Evolutionary conservation across 108 stramenopile genomes (phyloP).

Genomic region (Aurantiochytrium sp.): DNA sequence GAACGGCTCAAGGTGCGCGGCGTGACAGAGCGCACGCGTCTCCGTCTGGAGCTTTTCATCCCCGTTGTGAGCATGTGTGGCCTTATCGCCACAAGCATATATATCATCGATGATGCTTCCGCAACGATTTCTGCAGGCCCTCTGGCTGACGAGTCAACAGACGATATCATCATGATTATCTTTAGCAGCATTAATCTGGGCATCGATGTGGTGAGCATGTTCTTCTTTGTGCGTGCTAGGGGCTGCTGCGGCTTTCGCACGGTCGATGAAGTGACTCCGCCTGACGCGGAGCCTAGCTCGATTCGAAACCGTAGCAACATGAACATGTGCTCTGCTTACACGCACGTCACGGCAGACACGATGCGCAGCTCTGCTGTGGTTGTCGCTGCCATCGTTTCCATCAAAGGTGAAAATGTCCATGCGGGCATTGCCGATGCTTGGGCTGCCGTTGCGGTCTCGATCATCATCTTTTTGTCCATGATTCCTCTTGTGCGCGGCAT

Average conservation of each 20-base stretch:
- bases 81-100: neutral
- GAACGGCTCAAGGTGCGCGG: neutral
- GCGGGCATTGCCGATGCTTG: neutral
- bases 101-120: neutral
- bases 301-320: neutral
- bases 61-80: neutral
- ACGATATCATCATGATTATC: neutral
- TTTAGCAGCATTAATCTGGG: neutral
- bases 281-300: neutral
- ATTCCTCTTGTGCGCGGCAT: neutral
- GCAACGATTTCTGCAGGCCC: neutral
- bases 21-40: neutral
- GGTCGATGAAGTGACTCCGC: neutral
- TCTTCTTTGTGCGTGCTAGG: neutral
- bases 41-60: neutral
- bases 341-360: conserved; percentile 11
- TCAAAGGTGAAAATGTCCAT: neutral
- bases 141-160: neutral
- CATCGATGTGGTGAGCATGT: neutral
- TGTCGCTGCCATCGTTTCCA: neutral
- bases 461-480: neutral
- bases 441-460: neutral
- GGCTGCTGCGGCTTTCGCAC: neutral
- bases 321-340: conserved; percentile 22
- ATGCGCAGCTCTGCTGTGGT: neutral